Evolutionary conservation across 2,329 filamentous ascomycete species (phyloP).

Genomic region (Fusarium tuaranense): DNA sequence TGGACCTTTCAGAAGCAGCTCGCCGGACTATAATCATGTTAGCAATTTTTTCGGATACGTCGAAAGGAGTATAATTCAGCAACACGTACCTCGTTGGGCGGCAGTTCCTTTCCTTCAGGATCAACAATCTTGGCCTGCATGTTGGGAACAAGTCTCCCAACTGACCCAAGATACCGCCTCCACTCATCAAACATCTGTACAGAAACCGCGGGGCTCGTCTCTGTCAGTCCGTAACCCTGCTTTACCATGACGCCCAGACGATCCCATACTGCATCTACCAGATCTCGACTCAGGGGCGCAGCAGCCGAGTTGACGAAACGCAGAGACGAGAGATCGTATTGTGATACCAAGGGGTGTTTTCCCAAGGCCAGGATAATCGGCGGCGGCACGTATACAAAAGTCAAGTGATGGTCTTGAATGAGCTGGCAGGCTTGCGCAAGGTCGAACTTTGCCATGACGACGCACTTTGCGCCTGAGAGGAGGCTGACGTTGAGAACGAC

Average conservation of each 20-base stretch:
- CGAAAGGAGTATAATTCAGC: neutral
- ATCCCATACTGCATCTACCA: slow-evolving; percentile 80
- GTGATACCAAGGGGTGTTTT: slow-evolving; percentile 81
- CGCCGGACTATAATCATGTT: slow-evolving; percentile 59
- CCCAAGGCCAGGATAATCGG: slow-evolving; percentile 84
- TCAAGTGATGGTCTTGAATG: slow-evolving; percentile 80
- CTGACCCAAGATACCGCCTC: slow-evolving; percentile 80
- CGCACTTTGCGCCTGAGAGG: slow-evolving; percentile 75
- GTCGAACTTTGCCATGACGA: slow-evolving; percentile 82
- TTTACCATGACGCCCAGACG: slow-evolving; percentile 85
- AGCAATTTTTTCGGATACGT: neutral
- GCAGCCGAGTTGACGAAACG: slow-evolving; percentile 90
- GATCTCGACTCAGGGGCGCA: slow-evolving; percentile 83
- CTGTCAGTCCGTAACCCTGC: slow-evolving; percentile 91
- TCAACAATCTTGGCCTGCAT: slow-evolving; percentile 86
- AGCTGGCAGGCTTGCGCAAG: slow-evolving; percentile 81
- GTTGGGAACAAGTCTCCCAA: slow-evolving; percentile 82
- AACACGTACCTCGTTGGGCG: slow-evolving; percentile 57
- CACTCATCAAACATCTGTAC: slow-evolving; percentile 81
- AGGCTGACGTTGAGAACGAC: slow-evolving; percentile 47
- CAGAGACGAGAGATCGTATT: slow-evolving; percentile 83
- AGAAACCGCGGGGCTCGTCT: slow-evolving; percentile 85
- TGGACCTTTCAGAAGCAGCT: slow-evolving; percentile 82
- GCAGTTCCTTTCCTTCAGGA: slow-evolving; percentile 66
- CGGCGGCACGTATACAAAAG: slow-evolving; percentile 85